Conservation (phyloP, 768 basidiomycete genomes). For the Psilocybe cyanescens region DNA sequence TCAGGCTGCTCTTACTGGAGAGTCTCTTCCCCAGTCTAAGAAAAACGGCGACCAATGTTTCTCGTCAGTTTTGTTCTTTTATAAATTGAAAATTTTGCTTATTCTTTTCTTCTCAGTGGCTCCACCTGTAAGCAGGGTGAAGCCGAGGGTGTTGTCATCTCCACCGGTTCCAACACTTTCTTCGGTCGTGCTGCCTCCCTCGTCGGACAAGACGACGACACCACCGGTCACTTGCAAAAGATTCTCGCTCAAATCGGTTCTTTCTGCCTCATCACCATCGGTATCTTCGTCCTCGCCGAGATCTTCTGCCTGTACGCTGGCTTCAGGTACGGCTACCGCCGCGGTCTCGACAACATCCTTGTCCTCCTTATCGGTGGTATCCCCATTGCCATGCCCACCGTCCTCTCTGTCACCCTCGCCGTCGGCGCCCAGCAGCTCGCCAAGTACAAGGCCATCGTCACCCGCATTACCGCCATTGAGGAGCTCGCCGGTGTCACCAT, state of each 20-base stretch:
- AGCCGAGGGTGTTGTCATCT: slow-evolving; percentile 98
- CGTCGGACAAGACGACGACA: slow-evolving; percentile 97
- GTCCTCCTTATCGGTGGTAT: slow-evolving; percentile 99
- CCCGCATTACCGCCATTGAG: slow-evolving; percentile 99
- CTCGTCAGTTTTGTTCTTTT: slow-evolving; percentile 66
- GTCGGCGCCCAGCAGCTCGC: slow-evolving; percentile 99
- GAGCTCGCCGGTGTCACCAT: slow-evolving; percentile 98
- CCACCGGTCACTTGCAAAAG: slow-evolving; percentile 97
- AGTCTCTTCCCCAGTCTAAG: slow-evolving; percentile 93
- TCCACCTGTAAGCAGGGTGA: slow-evolving; percentile 99
- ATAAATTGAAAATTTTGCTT: slow-evolving; percentile 1
- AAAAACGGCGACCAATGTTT: slow-evolving; percentile 96
- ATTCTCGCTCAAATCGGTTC: slow-evolving; percentile 98
- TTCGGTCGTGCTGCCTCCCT: slow-evolving; percentile 98
- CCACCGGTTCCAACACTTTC: slow-evolving; percentile 97
- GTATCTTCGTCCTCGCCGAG: slow-evolving; percentile 93
- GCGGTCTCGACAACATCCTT: slow-evolving; percentile 95
- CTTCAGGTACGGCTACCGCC: slow-evolving; percentile 90
- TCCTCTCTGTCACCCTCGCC: slow-evolving; percentile 96
- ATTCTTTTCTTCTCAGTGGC: slow-evolving; percentile 53
- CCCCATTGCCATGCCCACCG: slow-evolving; percentile 99
- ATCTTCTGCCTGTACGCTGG: slow-evolving; percentile 93
- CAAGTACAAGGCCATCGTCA: slow-evolving; percentile 99
- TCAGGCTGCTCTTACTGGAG: slow-evolving; percentile 97
- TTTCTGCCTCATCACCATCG: slow-evolving; percentile 96